phyloP scores from a whole-genome alignment of 352 stramenopile species.

The Pythium brachiatum region DNA sequence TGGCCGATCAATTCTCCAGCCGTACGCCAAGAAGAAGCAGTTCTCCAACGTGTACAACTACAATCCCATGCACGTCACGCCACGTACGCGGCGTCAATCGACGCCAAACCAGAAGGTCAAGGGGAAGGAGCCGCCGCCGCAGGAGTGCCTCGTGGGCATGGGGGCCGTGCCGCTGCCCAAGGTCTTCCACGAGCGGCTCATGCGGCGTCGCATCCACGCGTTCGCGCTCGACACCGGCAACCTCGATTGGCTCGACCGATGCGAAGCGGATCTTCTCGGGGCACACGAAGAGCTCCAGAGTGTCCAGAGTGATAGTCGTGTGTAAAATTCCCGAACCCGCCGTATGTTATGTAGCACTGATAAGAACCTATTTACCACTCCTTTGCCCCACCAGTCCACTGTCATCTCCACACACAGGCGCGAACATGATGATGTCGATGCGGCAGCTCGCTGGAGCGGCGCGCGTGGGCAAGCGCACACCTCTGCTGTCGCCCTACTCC shows the following conservation, averaged over 20 bases:
- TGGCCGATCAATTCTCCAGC: slow-evolving; percentile 50
- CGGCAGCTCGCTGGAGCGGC: slow-evolving; percentile 1
- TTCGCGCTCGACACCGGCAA: slow-evolving; percentile 27
- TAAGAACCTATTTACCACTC: slow-evolving; percentile 19
- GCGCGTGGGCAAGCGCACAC: not conserved
- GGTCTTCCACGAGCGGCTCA: slow-evolving; percentile 24
- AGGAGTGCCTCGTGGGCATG: slow-evolving; percentile 19
- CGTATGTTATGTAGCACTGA: not conserved
- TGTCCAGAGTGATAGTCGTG: slow-evolving; percentile 13
- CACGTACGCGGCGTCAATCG: slow-evolving; percentile 25
- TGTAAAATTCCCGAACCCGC: slow-evolving; percentile 10
- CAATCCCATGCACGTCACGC: slow-evolving; percentile 43
- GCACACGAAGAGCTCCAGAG: not conserved
- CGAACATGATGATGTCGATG: not conserved
- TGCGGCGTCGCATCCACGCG: slow-evolving; percentile 29
- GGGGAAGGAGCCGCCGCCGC: slow-evolving; percentile 9
- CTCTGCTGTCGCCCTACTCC: not conserved
- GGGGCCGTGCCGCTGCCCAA: slow-evolving; percentile 4
- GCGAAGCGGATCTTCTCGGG: slow-evolving; percentile 18
- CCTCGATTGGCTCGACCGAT: slow-evolving; percentile 24
- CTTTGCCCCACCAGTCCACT: not conserved
- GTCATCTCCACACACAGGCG: not conserved
- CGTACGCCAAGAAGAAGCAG: slow-evolving; percentile 31
- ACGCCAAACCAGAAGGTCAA: slow-evolving; percentile 13
- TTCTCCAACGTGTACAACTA: slow-evolving; percentile 45